phyloP scores from a whole-genome alignment of 148 eudicot genomes.

The Vaccinium corymbosum region DNA sequence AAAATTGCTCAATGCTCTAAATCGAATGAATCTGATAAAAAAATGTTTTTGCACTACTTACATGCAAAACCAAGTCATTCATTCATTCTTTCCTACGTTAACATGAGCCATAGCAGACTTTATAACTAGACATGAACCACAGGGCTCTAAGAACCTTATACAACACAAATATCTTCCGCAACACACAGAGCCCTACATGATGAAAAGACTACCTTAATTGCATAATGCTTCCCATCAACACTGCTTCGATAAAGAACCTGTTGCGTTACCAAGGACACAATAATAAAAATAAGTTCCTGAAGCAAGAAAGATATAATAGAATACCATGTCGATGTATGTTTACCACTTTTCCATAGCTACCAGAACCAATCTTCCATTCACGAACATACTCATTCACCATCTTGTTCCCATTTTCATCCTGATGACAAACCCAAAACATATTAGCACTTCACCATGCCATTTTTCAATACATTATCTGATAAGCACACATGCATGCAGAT shows the following conservation, averaged over 20 bases:
- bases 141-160: constrained; percentile 8
- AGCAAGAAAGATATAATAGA: constrained; percentile 12
- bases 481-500: background rate
- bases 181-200: background rate
- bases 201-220: constrained; percentile 66
- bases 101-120: background rate
- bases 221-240: constrained; percentile 76
- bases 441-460: background rate
- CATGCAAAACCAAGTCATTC: background rate
- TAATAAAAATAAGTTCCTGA: constrained; percentile 15
- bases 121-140: background rate
- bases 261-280: constrained; percentile 19
- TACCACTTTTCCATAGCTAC: constrained; percentile 99
- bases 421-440: constrained; percentile 12
- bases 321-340: constrained; percentile 21
- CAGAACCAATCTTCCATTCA: constrained; percentile 80
- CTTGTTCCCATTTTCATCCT: constrained; percentile 92
- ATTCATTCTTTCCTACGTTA: background rate
- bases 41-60: background rate
- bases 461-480: background rate
- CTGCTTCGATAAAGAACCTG: constrained; percentile 88
- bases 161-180: constrained; percentile 1
- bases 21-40: background rate
- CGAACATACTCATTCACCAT: constrained; percentile 82
- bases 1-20: background rate